Base-by-base conservation (phyloP, 257 asterid species). In the Hygrophila difformis region DNA sequence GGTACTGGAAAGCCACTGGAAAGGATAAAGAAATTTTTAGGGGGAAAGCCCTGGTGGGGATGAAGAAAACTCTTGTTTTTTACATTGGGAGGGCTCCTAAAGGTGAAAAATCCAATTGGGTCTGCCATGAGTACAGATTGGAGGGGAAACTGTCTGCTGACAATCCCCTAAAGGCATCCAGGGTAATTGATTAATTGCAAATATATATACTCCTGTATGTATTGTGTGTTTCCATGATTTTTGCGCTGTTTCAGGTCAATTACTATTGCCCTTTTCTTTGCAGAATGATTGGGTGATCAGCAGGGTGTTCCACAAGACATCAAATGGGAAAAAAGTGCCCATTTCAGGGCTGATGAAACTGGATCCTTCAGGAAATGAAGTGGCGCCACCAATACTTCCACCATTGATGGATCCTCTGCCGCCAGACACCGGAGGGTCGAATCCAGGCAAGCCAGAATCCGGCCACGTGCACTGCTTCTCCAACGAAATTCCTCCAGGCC, bases 261-360 rank as follows among this genome's bases (percentile, higher is more conserved):
- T 6, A 14, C 8, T 12, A 8, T 58, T 15, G 17, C 44, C 14
- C 8, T 2, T 33, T 9, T 16, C 19, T 20, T 1, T 43, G 62
- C 78, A 79, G 82, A 76, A 71, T 61, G 91, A 79, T 48, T 79
- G 91, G 91, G 91, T 73, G 53, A 79, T 79, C 21, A 64, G 85
- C 68, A 70, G 82, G 56, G 91, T 76, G 1, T 79, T 79, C 24
- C 79, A 76, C 5, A 79, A 79, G 74, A 76, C 67, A 28, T 28
- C 57, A 10, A 82, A 85, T 24, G 91, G 79, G 16, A 76, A 70
- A 56, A 70, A 79, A 52, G 67, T 72, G 40, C 82, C 67, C 14
- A 64, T 79, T 29, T 75, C 88, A n/a, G 81, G 70, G 10, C 57
- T 75, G 33, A 19, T 59, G 63, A 60, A 59, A 44, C 23, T 58